Base-by-base conservation (phyloP, 768 basidiomycete genomes). In the Amanita phalloides region DNA sequence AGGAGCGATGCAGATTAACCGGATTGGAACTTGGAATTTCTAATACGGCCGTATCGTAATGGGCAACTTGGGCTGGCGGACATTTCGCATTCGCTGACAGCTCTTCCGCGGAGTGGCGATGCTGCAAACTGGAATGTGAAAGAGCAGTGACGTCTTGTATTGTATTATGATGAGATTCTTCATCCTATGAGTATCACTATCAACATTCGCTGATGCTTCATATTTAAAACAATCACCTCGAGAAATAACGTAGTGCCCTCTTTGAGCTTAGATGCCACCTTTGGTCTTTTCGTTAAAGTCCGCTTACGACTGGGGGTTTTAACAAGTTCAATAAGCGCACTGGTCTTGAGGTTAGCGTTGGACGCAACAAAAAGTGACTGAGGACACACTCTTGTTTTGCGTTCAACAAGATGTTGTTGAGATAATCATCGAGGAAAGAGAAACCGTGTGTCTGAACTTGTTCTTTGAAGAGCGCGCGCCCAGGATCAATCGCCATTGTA, bases 281-380 rank as follows among this genome's bases (percentile, higher is more conserved):
- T 78, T 14, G 75, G 69, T 57, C 74, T 77, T 57, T 72, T 77
- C 3, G 69, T 67, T 11, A 73, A 64, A 45, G 70, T 72, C 66
- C 77, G 86, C 64, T 78, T 87, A 41, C 87, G 77, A 28, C 85
- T 82, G 11, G 89, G 89, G 1, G 90, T 91, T 67, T 91, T 91
- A 2, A 91, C 79, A 14, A 91, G 74, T 49, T 90, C 86, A 38
- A 88, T 81, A 13, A 90, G 75, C 6, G 80, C 76, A 44, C 88
- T 90, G 55, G 13, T 37, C 0, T n/a, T 11, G 10, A 39, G 17
- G 49, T 21, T 51, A 58, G 20, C 54, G 46, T 13, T 46, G 46
- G 25, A 21, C 13, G 21, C 32, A 8, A 26, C 25, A 17, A 32
- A 20, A 42, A 32, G 3, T 32, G 32, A 32, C 32, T 13, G 56